phyloP scores from a whole-genome alignment of 2,329 filamentous ascomycete genomes.

The Helotiales sp. region DNA sequence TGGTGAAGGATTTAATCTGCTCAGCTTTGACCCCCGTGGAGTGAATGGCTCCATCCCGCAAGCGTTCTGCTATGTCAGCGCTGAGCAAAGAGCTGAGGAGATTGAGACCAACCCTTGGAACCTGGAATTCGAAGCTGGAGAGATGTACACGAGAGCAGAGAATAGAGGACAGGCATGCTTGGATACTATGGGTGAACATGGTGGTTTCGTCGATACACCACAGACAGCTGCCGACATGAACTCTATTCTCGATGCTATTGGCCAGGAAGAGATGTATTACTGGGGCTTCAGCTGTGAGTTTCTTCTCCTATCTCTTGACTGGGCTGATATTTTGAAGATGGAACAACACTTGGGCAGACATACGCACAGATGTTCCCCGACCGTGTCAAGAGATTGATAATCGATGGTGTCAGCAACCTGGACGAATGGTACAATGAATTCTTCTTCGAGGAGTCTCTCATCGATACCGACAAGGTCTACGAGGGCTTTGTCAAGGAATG shows the following conservation, averaged over 20 bases:
- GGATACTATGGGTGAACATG: conserved; percentile 47
- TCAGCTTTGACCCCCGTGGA: conserved; percentile 50
- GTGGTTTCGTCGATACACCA: conserved; percentile 47
- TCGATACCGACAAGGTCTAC: conserved; percentile 23
- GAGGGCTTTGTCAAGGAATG: conserved; percentile 22
- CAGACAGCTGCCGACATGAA: conserved; percentile 54
- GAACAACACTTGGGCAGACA: conserved; percentile 42
- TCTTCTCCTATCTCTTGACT: neutral
- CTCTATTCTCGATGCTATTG: conserved; percentile 45
- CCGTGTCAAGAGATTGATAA: conserved; percentile 24
- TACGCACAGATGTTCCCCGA: conserved; percentile 41
- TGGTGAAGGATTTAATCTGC: conserved; percentile 46
- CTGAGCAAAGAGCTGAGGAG: conserved; percentile 34
- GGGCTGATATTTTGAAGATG: conserved; percentile 27
- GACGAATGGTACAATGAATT: conserved; percentile 31
- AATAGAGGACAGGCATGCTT: conserved; percentile 43
- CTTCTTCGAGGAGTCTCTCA: conserved; percentile 18
- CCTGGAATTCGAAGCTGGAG: conserved; percentile 24
- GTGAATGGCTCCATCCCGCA: conserved; percentile 39
- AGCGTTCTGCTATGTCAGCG: conserved; percentile 43
- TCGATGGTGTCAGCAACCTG: conserved; percentile 29
- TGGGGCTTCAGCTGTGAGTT: conserved; percentile 41
- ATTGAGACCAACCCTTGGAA: conserved; percentile 32
- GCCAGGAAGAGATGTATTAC: conserved; percentile 40
- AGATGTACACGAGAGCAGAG: conserved; percentile 43